Evolutionary conservation across 352 stramenopile genomes (phyloP), one percentile per base, ranked within the genome.

Genomic region (Phytopythium kandeliae): DNA sequence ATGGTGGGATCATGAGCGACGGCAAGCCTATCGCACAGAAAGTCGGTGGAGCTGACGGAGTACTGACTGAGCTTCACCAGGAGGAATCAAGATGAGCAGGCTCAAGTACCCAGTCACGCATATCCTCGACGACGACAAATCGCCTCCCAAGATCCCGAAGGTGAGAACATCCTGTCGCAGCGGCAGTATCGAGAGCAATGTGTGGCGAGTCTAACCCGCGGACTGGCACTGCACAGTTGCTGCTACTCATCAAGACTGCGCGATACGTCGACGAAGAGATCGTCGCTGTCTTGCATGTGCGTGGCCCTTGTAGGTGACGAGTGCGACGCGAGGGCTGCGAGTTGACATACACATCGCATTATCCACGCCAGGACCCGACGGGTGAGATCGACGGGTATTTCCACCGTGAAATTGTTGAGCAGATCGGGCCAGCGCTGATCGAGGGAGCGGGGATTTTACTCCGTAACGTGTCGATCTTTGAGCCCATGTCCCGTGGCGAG

Each of bases 221-320:
- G 13, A 19, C 19, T 12, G 12, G 4, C 11, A 22, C n/a, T 54
- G 2, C 15, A 22, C 42, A 86, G 62, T 66, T 93, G 17, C 61
- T 92, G 42, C 60, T 89, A 36, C 60, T 93, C 31, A 70, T 93
- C 62, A 89, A 91, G 59, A 87, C 83, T 10, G 69, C 77, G 49
- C 78, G 74, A n/a, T 93, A 87, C 55, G 69, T 90, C 22, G 78
- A 93, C 36, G 83, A 93, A 53, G 78, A 91, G 52, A 89, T 93
- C 48, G 63, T 89, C 9, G 78, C 76, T 26, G 67, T 85, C 10
- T 73, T 93, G 13, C 83, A 90, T 48, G 81, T 88, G 68, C 33
- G 45, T 41, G n/a, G n/a, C n/a, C n/a, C n/a, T n/a, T n/a, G n/a
- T n/a, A n/a, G n/a, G n/a, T n/a, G n/a, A n/a, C n/a, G n/a, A n/a